Base-by-base conservation (phyloP, 495 filamentous ascomycete species). In the Xylaria flabelliformis region DNA sequence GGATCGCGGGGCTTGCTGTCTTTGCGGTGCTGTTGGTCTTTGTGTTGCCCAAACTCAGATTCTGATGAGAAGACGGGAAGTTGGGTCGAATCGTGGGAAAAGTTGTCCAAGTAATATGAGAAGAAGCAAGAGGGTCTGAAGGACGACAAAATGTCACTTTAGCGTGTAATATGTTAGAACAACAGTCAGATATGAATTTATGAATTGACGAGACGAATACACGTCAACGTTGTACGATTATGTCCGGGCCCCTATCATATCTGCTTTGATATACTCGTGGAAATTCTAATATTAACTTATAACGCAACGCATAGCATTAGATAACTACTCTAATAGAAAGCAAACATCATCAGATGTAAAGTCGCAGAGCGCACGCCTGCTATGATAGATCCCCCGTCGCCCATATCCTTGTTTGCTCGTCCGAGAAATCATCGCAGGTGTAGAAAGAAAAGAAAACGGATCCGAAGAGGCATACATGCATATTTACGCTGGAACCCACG, bases 31-130 rank as follows among this genome's bases (percentile, higher is more conserved):
- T 93, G 78, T 79, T 97, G 71, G 93, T 97, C 2, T 93, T 90
- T 83, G 85, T 95, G 69, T 81, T 91, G 75, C 94, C 94, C 13
- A 97, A 97, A 86, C 80, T 97, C 76, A 84, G 94, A 80, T 96
- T 97, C 79, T 97, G 76, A 83, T 59, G 9, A 12, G 53, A 19
- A 32, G 6, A 24, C 15, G 17, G 36, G 32, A 63, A n/a, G 62
- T 26, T 4, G 3, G 5, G 41, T 9, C 21, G 48, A 13, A 64
- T 21, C 24, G 21, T 12, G 21, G 29, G 15, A 39, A 56, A 56
- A 26, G 9, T 19, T 29, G 26, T 36, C 4, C 34, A 21, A 4
- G 26, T 34, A 46, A 5, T 34, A 10, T 24, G 44, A 26, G n/a
- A 26, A 17, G 8, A 44, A 41, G n/a, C 29, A 41, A 36, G 19